phyloP scores from a whole-genome alignment of 176 grass and related monocot species.

The Lolium rigidum region DNA sequence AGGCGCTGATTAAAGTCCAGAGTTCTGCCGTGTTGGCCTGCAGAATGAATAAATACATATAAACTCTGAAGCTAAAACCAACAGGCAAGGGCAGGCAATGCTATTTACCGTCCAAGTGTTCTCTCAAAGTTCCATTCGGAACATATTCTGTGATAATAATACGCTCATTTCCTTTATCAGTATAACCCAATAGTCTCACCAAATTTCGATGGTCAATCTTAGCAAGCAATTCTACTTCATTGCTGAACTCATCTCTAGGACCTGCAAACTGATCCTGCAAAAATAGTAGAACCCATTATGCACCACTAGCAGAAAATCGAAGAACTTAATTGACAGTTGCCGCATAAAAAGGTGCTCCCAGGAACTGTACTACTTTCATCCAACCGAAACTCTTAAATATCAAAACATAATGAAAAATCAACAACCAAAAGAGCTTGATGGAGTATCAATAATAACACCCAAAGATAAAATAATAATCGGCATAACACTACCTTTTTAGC shows the following conservation, averaged over 20 bases:
- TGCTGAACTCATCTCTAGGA: constrained; percentile 86
- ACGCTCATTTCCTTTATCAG: constrained; percentile 93
- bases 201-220: constrained; percentile 99
- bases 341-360: background rate
- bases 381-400: background rate
- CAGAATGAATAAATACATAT: constrained; percentile 42
- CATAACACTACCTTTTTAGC: constrained; percentile 89
- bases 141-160: constrained; percentile 96
- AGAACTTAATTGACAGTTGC: constrained; percentile 35
- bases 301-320: background rate
- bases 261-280: constrained; percentile 83
- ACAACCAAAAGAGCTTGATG: constrained; percentile 12
- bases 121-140: constrained; percentile 95
- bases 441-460: constrained; percentile 17
- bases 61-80: constrained; percentile 25
- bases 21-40: constrained; percentile 78
- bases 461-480: constrained; percentile 15
- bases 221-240: constrained; percentile 94
- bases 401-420: constrained; percentile 26
- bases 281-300: constrained; percentile 35
- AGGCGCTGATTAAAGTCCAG: constrained; percentile 95
- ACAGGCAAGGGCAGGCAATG: constrained; percentile 8
- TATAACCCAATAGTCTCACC: constrained; percentile 89
- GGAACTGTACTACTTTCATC: constrained; percentile 4
- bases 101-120: constrained; percentile 92